Conservation (phyloP, 2,329 filamentous ascomycete species). For the Chrysosphaeria jannelii region DNA sequence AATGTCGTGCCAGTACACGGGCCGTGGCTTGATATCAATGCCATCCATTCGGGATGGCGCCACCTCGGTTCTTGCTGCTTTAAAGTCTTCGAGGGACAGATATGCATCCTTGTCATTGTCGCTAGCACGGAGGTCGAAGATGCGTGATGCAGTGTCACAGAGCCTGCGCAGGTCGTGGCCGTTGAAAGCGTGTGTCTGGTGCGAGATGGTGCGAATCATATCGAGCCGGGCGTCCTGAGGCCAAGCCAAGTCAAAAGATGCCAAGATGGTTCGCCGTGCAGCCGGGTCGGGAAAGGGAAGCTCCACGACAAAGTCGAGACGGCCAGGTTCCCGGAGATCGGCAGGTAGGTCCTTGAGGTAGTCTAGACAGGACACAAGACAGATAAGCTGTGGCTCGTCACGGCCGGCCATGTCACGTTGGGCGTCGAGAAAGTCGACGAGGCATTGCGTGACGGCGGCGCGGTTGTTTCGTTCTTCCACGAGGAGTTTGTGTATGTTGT, state of each 20-base stretch:
- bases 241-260: slow-evolving; percentile 20
- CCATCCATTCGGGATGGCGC: slow-evolving; percentile 68
- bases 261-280: slow-evolving; percentile 45
- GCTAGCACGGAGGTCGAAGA: neutral
- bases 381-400: slow-evolving; percentile 26
- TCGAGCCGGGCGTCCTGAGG: slow-evolving; percentile 17
- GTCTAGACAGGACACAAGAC: slow-evolving; percentile 43
- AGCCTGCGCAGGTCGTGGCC: slow-evolving; percentile 24
- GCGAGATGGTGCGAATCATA: slow-evolving; percentile 28
- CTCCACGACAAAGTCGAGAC: slow-evolving; percentile 37
- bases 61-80: slow-evolving; percentile 34
- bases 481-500: slow-evolving; percentile 43
- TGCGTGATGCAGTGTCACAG: neutral
- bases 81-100: slow-evolving; percentile 20
- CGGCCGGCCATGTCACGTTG: slow-evolving; percentile 1
- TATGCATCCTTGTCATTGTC: slow-evolving; percentile 5
- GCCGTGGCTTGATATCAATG: slow-evolving; percentile 65
- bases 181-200: slow-evolving; percentile 66
- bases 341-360: slow-evolving; percentile 43
- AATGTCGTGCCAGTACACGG: slow-evolving; percentile 63
- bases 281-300: slow-evolving; percentile 46
- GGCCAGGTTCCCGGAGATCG: slow-evolving; percentile 30
- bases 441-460: slow-evolving; percentile 16
- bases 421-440: slow-evolving; percentile 24
- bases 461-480: slow-evolving; percentile 24